Percentiles rank a stretch among this genome's conserved stretches.
These are phyloP conservation scores for Rostrohypoxylon terebratum DNA, from an alignment of 495 filamentous ascomycete genomes.

Conservation along the genomic window DNA sequence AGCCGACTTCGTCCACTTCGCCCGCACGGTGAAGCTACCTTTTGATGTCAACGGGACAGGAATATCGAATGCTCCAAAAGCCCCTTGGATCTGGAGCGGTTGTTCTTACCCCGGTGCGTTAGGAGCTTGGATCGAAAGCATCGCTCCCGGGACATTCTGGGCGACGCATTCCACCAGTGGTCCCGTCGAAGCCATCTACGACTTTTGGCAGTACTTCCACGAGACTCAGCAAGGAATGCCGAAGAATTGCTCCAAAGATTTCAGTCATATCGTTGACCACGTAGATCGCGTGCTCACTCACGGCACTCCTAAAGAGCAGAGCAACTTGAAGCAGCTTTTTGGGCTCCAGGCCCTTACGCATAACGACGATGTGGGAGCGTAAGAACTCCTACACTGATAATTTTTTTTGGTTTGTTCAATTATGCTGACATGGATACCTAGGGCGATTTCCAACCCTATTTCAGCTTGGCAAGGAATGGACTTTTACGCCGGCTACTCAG, in stretches of 20 bases:
- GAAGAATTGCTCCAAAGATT: conserved; percentile 70
- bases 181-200: conserved; percentile 68
- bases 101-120: conserved; percentile 73
- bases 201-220: conserved; percentile 73
- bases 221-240: conserved; percentile 70
- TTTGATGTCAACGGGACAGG: conserved; percentile 63
- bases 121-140: conserved; percentile 67
- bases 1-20: conserved; percentile 70
- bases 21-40: conserved; percentile 64
- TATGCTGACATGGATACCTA: conserved; percentile 38
- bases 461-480: conserved; percentile 69
- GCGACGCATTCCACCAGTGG: conserved; percentile 71
- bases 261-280: conserved; percentile 65
- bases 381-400: conserved; percentile 17
- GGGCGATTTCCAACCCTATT: conserved; percentile 65
- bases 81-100: conserved; percentile 72
- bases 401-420: background rate
- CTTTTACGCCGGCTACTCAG: conserved; percentile 60
- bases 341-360: conserved; percentile 63
- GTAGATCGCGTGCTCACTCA: conserved; percentile 60
- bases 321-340: conserved; percentile 67
- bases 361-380: conserved; percentile 67
- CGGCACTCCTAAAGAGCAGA: conserved; percentile 56
- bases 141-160: conserved; percentile 71
- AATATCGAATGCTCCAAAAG: conserved; percentile 61